Evolutionary conservation across 345 rosid genomes (phyloP), one percentile per base, ranked within the genome.

Genomic region (Euphorbia pulcherrima): DNA sequence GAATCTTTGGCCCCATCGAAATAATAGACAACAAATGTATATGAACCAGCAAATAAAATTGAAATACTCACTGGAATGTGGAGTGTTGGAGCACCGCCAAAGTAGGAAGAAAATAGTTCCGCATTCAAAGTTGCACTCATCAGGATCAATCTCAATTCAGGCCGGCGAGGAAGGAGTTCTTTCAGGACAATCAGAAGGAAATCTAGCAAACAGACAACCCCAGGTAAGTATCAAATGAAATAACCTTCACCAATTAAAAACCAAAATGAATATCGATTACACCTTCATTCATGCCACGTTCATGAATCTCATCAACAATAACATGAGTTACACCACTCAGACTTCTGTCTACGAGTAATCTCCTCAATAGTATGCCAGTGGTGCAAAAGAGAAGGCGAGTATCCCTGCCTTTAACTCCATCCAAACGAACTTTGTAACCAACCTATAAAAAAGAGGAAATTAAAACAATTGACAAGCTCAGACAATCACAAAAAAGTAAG

Each of bases 241-340:
- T 17, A 9, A 46, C 1, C 46, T 29, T 14, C 14, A 23, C 40
- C 55, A 24, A 46, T 64, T 26, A 24, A 41, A 54, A 53, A 40
- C 8, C 40, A 39, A 65, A 54, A 58, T 28, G 29, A 62, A 68
- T 66, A 65, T 69, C n/a, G 17, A 72, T 23, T 72, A 73, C 86
- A 88, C 98, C 98, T 78, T 90, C 98, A 76, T 87, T 88, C 93
- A 92, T 90, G 81, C 96, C 98, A 72, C 97, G 98, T 72, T 92
- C 98, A 68, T 92, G 98, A 75, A 92, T 90, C 84, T 92, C 98
- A 78, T 92, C 98, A 71, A 92, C 93, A 47, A 92, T 83, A 56
- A 92, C 93, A 80, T 92, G 90, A 73, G 89, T 90, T 74, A 90
- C 82, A 56, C 97, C 98, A 70, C 82, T 88, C 74, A 92, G 79